These are phyloP conservation scores for Moesziomyces antarcticus DNA, from an alignment of 1,284 basidiomycete species.

Conservation along the genomic window DNA sequence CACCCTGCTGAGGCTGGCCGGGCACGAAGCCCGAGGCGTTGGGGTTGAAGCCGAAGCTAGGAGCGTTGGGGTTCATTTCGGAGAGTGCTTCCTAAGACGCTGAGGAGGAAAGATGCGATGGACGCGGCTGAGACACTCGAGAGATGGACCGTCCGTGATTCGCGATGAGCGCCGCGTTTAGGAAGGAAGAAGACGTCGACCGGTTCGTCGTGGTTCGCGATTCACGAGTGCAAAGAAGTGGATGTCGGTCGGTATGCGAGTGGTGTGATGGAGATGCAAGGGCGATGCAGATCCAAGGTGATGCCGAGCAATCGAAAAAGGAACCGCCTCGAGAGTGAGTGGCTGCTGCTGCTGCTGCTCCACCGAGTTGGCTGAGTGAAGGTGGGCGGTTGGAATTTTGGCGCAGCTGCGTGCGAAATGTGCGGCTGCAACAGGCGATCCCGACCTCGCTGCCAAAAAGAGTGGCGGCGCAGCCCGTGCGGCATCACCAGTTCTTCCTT, in stretches of 20 bases:
- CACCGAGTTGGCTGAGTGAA: no score
- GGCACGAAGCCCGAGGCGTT: constrained; percentile 64
- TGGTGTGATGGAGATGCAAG: neutral
- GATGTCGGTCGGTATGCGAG: neutral
- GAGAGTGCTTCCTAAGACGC: neutral
- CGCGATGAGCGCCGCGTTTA: neutral
- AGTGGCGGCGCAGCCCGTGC: no score
- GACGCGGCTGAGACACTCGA: no score
- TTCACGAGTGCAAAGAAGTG: neutral
- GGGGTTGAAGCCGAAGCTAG: constrained; percentile 66
- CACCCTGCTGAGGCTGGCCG: constrained; percentile 48
- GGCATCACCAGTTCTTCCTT: neutral
- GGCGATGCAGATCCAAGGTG: no score
- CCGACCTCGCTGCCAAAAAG: no score
- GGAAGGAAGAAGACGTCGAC: neutral
- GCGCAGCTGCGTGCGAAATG: neutral
- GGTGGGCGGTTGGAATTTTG: neutral
- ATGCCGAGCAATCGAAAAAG: no score
- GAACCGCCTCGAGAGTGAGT: no score
- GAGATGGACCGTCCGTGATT: neutral
- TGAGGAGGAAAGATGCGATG: neutral
- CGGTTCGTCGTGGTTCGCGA: neutral
- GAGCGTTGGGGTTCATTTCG: constrained; percentile 67
- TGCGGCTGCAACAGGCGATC: neutral
- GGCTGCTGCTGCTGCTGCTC: neutral